A percentile compares a stretch with the other conserved stretches of the same genome.
phyloP scores from a whole-genome alignment of 1,284 basidiomycete species.

The Austropuccinia psidii region DNA sequence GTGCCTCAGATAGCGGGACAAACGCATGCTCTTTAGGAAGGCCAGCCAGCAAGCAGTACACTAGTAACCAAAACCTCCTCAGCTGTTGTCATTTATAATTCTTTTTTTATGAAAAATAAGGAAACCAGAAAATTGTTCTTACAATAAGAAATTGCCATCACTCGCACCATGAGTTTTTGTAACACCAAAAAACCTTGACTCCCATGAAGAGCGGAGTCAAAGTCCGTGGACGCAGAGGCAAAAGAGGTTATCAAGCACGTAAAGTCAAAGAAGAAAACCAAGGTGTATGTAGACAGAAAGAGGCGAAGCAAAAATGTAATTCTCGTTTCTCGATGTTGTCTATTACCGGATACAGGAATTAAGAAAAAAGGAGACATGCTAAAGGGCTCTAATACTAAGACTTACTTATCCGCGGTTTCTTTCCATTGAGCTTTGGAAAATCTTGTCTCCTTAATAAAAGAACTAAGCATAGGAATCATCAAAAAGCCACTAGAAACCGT shows the following conservation, averaged over 20 bases:
- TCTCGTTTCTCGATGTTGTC: background rate
- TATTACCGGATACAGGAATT: too few relatives aligned
- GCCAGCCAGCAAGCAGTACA: constrained; percentile 9
- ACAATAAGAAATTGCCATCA: constrained; percentile 33
- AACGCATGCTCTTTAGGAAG: constrained; percentile 22
- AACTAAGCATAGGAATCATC: background rate
- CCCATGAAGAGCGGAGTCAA: constrained; percentile 13
- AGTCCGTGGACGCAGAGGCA: constrained; percentile 14
- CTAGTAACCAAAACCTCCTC: too few relatives aligned
- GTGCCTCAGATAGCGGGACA: background rate
- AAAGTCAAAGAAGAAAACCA: constrained; percentile 23
- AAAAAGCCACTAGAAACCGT: background rate
- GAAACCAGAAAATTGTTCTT: constrained; percentile 5
- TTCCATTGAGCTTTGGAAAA: too few relatives aligned
- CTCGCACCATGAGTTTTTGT: constrained; percentile 29
- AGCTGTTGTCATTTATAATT: too few relatives aligned
- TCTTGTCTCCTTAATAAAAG: constrained; percentile 10
- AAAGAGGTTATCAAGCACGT: constrained; percentile 23
- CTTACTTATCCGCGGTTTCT: too few relatives aligned
- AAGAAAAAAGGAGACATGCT: too few relatives aligned
- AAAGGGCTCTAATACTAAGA: too few relatives aligned
- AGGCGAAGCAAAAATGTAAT: constrained; percentile 3
- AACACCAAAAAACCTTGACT: constrained; percentile 15
- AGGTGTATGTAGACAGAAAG: constrained; percentile 20
- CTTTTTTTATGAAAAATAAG: background rate